phyloP scores from a whole-genome alignment of 1,139 yeast species.

The Zygosaccharomyces sapae region DNA sequence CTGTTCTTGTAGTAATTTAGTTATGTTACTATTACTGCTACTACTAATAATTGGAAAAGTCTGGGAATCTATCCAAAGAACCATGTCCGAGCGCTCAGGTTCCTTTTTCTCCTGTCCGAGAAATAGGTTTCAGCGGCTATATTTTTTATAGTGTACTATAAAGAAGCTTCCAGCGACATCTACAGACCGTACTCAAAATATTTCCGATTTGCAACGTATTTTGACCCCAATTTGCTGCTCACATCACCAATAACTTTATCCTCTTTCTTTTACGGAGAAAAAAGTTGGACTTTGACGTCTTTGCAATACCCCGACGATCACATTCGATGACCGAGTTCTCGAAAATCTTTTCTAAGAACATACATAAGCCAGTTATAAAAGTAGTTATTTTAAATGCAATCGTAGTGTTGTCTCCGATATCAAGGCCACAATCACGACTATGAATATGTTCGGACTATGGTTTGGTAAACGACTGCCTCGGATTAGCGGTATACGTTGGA shows the following conservation, averaged over 20 bases:
- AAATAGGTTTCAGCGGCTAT: slow-evolving; percentile 8
- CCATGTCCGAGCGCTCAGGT: slow-evolving; percentile 4
- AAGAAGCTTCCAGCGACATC: slow-evolving; percentile 8
- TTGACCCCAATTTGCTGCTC: background rate
- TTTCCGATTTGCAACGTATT: background rate
- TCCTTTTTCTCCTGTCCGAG: slow-evolving; percentile 5
- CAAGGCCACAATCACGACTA: too few relatives aligned
- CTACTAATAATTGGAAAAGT: background rate
- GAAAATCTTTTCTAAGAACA: slow-evolving; percentile 1
- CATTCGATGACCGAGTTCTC: slow-evolving; percentile 4
- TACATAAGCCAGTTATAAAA: background rate
- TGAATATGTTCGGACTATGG: background rate
- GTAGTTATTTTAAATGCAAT: slow-evolving; percentile 1
- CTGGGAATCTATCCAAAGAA: background rate
- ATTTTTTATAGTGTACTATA: background rate
- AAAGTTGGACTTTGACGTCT: slow-evolving; percentile 9
- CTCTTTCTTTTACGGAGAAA: background rate
- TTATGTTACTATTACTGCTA: background rate
- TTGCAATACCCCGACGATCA: slow-evolving; percentile 3
- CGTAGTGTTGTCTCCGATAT: background rate
- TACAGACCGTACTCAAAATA: background rate
- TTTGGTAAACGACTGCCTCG: slow-evolving; percentile 1
- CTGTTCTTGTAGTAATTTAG: background rate
- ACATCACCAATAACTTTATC: slow-evolving; percentile 1
- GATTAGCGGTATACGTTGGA: background rate